phyloP scores from a whole-genome alignment of 139 green algal genomes.

The Chlorella vulgaris region DNA sequence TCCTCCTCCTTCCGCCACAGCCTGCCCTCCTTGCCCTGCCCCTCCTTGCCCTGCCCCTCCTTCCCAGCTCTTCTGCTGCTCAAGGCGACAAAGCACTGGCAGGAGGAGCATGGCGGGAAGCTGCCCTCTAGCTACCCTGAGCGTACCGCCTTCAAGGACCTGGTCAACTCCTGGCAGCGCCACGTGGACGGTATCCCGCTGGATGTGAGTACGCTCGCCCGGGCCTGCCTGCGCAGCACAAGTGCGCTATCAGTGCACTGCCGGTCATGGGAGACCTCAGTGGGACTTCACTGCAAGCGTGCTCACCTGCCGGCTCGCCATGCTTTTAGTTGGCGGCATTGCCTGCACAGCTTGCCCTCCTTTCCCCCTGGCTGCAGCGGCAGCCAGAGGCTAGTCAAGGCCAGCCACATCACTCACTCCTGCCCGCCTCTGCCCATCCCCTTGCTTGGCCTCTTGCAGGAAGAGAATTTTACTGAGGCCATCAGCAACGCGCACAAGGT shows the following conservation, averaged over 20 bases:
- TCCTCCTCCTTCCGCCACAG: too few relatives aligned
- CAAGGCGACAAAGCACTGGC: constrained; percentile 64
- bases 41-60: neutral
- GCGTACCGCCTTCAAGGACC: constrained; percentile 69
- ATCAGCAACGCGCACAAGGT: constrained; percentile 79
- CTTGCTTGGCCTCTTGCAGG: constrained; percentile 46
- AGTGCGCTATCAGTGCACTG: too few relatives aligned
- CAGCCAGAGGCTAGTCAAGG: too few relatives aligned
- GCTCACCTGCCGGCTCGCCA: too few relatives aligned
- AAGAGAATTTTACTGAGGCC: constrained; percentile 94
- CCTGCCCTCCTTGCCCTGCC: too few relatives aligned
- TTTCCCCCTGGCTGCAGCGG: too few relatives aligned
- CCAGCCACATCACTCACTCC: too few relatives aligned
- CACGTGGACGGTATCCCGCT: constrained; percentile 61
- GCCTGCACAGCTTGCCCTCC: too few relatives aligned
- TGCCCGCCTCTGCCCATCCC: neutral
- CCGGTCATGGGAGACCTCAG: too few relatives aligned
- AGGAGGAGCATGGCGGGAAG: constrained; percentile 42
- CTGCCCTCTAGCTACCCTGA: constrained; percentile 66
- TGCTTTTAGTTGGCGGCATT: too few relatives aligned
- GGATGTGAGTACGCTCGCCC: constrained; percentile 39
- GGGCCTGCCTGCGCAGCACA: too few relatives aligned
- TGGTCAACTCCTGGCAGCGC: constrained; percentile 65
- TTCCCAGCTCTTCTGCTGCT: constrained; percentile 71
- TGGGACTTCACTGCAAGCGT: too few relatives aligned